Base-by-base conservation (phyloP, 2,329 filamentous ascomycete genomes). In the Claviceps lovelessii region DNA sequence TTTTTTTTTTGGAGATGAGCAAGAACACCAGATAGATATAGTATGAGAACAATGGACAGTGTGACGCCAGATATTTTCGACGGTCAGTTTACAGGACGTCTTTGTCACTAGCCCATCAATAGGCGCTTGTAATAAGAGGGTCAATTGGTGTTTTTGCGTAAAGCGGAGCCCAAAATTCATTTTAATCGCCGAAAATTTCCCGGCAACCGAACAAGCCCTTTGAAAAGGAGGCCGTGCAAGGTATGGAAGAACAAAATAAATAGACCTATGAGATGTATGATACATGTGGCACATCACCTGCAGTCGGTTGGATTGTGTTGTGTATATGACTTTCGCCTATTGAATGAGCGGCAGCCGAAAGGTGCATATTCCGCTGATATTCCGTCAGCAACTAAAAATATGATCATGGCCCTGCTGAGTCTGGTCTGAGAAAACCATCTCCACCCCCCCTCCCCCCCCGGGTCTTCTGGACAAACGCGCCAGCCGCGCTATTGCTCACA, bases 401-500 rank as follows among this genome's bases (percentile, higher is more conserved):
- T 46, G 23, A 39, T 42, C 28, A 17, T 41, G 35, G 23, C 39
- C 19, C 28, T 41, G 19, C 49, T 28, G 37, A 4, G 28, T 35
- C 19, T 45, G 41, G 11, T 6, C 41, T 23, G 15, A 29, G 35
- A 41, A 41, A n/a, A 9, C 29, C 13, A 29, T 15, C 11, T 15
- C 11, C 23, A 5, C 15, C 23, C 2, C 33, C 11, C 10, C 33
- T 10, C n/a, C 23, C 23, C 23, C n/a, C n/a, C n/a, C n/a, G n/a
- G n/a, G 23, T 50, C 17, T 2, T 11, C 9, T 41, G 37, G 15
- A 13, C 17, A 44, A 44, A 31, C 19, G 10, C 42, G 7, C 10
- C 6, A 41, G 17, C 5, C 23, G 7, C n/a, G 31, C 5, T 8
- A 9, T 35, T 44, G 17, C 28, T 53, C 84, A 93, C 77, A 90